phyloP scores from a whole-genome alignment of 75 land plant species.

The Pinus taeda region DNA sequence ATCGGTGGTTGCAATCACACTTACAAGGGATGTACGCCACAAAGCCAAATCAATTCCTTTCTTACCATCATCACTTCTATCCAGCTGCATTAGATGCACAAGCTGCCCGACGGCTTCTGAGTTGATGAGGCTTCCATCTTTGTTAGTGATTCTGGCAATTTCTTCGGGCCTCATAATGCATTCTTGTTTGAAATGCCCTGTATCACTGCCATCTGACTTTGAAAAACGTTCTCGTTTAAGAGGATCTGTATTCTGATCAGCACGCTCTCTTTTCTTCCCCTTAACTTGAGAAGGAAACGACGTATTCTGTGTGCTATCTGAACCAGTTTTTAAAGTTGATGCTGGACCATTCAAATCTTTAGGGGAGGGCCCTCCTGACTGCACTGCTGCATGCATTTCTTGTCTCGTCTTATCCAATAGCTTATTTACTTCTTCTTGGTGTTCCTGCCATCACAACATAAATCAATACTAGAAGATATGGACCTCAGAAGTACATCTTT shows the following conservation, averaged over 20 bases:
- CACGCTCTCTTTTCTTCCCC: slow-evolving; percentile 86
- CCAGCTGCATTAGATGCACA: slow-evolving; percentile 76
- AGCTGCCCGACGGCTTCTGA: slow-evolving; percentile 71
- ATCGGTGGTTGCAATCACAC: slow-evolving; percentile 85
- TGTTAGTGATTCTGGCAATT: slow-evolving; percentile 70
- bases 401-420: slow-evolving; percentile 73
- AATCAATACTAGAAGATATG: no score
- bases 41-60: slow-evolving; percentile 58
- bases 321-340: slow-evolving; percentile 48
- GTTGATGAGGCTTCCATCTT: slow-evolving; percentile 60
- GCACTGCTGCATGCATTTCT: slow-evolving; percentile 92
- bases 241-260: slow-evolving; percentile 69
- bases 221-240: slow-evolving; percentile 54
- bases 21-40: slow-evolving; percentile 64
- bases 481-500: neutral
- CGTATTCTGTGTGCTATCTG: slow-evolving; percentile 64
- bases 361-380: slow-evolving; percentile 85
- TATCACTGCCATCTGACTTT: slow-evolving; percentile 70
- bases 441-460: slow-evolving; percentile 44
- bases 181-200: slow-evolving; percentile 44
- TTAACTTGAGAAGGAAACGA: slow-evolving; percentile 55
- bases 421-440: slow-evolving; percentile 93
- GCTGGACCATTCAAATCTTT: slow-evolving; percentile 68
- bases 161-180: slow-evolving; percentile 61
- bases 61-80: slow-evolving; percentile 45